Evolutionary conservation across 2,329 filamentous ascomycete species (phyloP).

Genomic region (Colletotrichum gloeosporioides): DNA sequence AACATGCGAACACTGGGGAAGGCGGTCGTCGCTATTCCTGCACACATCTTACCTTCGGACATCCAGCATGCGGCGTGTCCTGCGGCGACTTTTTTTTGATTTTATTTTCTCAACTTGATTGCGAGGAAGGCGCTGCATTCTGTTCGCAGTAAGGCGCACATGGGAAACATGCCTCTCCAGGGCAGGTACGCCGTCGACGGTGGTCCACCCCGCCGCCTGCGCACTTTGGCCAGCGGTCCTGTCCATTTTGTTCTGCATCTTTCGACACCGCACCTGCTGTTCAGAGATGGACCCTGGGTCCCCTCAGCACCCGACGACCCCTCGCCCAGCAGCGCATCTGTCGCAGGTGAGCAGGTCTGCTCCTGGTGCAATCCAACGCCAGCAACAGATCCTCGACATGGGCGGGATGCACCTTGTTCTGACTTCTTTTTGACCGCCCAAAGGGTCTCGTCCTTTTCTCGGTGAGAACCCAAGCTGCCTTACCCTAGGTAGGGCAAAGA

Average conservation of each 20-base stretch:
- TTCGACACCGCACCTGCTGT: not conserved
- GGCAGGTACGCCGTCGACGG: not conserved
- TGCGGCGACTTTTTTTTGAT: not conserved
- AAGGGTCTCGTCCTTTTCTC: not conserved
- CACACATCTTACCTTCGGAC: not conserved
- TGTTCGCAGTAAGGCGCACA: not conserved
- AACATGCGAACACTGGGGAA: constrained; percentile 7
- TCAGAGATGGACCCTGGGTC: not conserved
- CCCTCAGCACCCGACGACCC: not conserved
- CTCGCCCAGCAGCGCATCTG: not conserved
- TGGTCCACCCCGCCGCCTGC: constrained; percentile 7
- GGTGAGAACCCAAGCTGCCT: not conserved
- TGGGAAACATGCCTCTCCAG: not conserved
- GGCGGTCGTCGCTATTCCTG: not conserved
- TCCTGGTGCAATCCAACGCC: constrained; percentile 7
- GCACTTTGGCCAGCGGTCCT: not conserved
- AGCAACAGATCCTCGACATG: constrained; percentile 11
- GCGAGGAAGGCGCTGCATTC: not conserved
- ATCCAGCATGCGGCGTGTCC: not conserved
- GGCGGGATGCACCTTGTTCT: not conserved
- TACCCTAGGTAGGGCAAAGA: not conserved
- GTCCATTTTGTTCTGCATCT: not conserved
- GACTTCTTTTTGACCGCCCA: not conserved
- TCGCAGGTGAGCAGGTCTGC: constrained; percentile 13
- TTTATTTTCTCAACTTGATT: not conserved